Base-by-base conservation (phyloP, 2,329 filamentous ascomycete species). In the Arthrobotrys sphaeroides region DNA sequence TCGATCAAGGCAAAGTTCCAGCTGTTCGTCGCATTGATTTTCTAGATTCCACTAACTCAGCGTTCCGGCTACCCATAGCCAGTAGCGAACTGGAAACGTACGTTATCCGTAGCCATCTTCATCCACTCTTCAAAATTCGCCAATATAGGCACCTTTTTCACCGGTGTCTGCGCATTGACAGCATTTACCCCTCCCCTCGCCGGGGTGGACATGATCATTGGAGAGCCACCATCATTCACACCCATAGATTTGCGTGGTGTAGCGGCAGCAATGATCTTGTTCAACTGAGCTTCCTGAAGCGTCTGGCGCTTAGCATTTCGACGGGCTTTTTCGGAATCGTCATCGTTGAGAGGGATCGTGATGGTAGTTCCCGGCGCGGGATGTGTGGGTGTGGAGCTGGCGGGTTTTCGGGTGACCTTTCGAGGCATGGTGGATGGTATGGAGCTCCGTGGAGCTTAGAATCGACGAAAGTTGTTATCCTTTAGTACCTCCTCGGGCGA, bases 1-100 rank as follows among this genome's bases (percentile, higher is more conserved):
- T 99, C 95, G 81, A 99, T 99, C 16, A 99, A 88, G n/a, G 95
- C 95, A 84, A 99, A 98, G 83, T 98, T 98, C 95, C 95, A 99
- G 28, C 94, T 97, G 83, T 99, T 99, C 73, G 91, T 89, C 55
- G 95, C 94, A 82, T 98, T 99, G 86, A 99, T 99, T 84, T 95
- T 95, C 84, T 80, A 77, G 42, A 49, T 55, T n/a, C 31, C 6
- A 57, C 10, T 7, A 74, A 6, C 24, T 60, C 57, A 53, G 43
- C 43, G 36, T 9, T 24, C 4, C 2, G 6, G 3, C 3, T 24
- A 33, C 10, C 16, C 36, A 59, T 38, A 16, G 6, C 20, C 20
- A 12, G 33, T 7, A 1, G 13, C 28, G 18, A 26, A 70, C 28
- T 9, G 9, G 16, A 26, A 53, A 43, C 79, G 53, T 49, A 80